These are phyloP conservation scores for Salisapilia sapeloensis DNA, from an alignment of 352 stramenopile species.

Conservation along the genomic window DNA sequence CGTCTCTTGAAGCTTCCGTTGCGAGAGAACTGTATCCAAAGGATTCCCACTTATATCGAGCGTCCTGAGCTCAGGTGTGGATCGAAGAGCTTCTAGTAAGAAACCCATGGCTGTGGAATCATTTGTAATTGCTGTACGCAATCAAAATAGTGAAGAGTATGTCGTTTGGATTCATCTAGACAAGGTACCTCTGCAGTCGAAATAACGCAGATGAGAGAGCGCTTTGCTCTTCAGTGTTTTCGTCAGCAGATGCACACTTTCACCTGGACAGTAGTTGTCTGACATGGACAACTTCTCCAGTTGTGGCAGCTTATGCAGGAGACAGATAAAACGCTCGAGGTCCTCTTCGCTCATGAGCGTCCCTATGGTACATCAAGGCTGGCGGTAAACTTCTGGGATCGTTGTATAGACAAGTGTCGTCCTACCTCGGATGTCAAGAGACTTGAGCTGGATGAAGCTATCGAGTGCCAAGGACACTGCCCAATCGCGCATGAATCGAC, in stretches of 20 bases:
- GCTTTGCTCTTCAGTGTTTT: constrained; percentile 6
- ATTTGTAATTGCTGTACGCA: no score
- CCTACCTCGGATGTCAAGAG: constrained; percentile 27
- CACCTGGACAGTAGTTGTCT: constrained; percentile 19
- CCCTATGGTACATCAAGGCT: constrained; percentile 3
- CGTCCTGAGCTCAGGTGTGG: no score
- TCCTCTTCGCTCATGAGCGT: constrained; percentile 34
- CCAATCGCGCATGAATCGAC: constrained; percentile 46
- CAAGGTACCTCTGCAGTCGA: constrained; percentile 21
- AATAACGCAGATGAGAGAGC: constrained; percentile 8
- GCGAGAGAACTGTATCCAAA: no score
- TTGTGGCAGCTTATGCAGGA: constrained; percentile 10
- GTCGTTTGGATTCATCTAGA: no score
- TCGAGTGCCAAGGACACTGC: constrained; percentile 21
- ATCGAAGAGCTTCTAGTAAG: no score
- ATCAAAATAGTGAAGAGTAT: no score
- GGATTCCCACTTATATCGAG: no score
- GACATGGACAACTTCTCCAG: constrained; percentile 17
- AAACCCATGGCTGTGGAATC: no score
- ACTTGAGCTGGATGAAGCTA: constrained; percentile 12
- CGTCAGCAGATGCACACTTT: constrained; percentile 12
- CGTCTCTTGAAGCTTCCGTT: no score
- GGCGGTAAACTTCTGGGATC: not conserved
- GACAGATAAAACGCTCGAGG: constrained; percentile 28
- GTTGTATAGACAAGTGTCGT: not conserved